These are phyloP conservation scores for Fusarium subtropicale DNA, from an alignment of 2,329 filamentous ascomycete genomes.

Conservation along the genomic window DNA sequence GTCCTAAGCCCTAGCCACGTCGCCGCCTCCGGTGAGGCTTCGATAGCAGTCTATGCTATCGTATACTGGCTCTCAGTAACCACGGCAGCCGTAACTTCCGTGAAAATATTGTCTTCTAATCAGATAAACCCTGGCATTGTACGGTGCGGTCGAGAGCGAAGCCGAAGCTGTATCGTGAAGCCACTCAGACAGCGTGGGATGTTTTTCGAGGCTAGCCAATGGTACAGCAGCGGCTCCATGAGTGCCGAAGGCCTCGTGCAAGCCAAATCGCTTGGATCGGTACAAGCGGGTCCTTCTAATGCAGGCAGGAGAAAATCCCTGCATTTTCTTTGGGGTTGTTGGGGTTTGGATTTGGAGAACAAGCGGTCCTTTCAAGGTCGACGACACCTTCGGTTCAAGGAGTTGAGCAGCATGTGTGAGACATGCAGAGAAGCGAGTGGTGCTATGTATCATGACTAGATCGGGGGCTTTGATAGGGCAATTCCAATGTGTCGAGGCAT, in stretches of 20 bases:
- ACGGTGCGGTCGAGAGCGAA: conserved; percentile 4
- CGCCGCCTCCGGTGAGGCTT: conserved; percentile 37
- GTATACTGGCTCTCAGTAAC: not conserved
- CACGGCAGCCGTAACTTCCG: not conserved
- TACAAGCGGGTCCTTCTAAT: conserved; percentile 40
- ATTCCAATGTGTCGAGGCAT: conserved; percentile 2
- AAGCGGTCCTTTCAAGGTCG: conserved; percentile 15
- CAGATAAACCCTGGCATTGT: not conserved
- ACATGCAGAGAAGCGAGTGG: conserved; percentile 20
- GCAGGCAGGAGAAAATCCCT: conserved; percentile 43
- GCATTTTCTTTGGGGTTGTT: conserved; percentile 39
- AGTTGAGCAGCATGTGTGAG: conserved; percentile 3
- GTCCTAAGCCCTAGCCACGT: conserved; percentile 36
- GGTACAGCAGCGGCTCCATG: conserved; percentile 17
- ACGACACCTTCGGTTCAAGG: conserved; percentile 1
- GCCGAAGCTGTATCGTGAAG: not conserved
- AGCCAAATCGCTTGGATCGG: conserved; percentile 47
- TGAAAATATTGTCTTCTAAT: not conserved
- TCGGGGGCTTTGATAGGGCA: not conserved
- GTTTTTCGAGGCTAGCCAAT: conserved; percentile 16
- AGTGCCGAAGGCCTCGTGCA: conserved; percentile 48
- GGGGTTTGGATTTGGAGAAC: conserved; percentile 28
- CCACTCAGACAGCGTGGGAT: conserved; percentile 3
- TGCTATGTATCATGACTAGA: not conserved
- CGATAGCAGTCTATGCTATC: conserved; percentile 23